Percentiles rank a stretch among this genome's conserved stretches.
These are phyloP conservation scores for Aspergillus novofumigatus DNA, from an alignment of 2,329 filamentous ascomycete genomes.

Conservation along the genomic window DNA sequence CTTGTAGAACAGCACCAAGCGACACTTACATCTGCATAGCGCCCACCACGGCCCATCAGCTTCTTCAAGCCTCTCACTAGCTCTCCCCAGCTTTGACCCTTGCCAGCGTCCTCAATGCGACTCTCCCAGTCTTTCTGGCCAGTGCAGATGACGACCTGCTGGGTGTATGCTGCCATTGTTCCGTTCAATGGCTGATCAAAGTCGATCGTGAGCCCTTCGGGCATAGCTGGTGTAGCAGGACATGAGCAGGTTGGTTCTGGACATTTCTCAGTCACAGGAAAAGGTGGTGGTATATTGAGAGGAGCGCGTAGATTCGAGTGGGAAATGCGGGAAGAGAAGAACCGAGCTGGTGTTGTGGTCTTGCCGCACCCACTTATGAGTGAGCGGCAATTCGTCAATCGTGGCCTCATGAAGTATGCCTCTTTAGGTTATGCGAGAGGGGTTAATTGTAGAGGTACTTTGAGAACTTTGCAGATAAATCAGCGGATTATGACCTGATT, in stretches of 20 bases:
- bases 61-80: conserved; percentile 64
- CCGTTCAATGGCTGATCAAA: conserved; percentile 65
- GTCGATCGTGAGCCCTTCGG: conserved; percentile 70
- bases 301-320: conserved; percentile 21
- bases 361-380: conserved; percentile 14
- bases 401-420: conserved; percentile 12
- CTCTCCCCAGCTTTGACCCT: conserved; percentile 41
- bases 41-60: conserved; percentile 62
- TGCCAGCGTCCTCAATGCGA: conserved; percentile 75
- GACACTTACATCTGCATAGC: conserved; percentile 56
- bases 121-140: conserved; percentile 77
- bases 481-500: background rate
- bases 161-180: conserved; percentile 71
- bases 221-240: conserved; percentile 66
- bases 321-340: conserved; percentile 20
- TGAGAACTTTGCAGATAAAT: background rate
- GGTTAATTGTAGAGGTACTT: background rate
- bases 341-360: conserved; percentile 9
- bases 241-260: conserved; percentile 75
- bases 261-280: conserved; percentile 55
- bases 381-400: conserved; percentile 2
- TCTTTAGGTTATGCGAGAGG: background rate
- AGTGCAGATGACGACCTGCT: conserved; percentile 81
- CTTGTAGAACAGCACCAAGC: background rate
- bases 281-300: conserved; percentile 37